Evolutionary conservation across 441 rosid species (phyloP).

Genomic region (Brassica hybrid): DNA sequence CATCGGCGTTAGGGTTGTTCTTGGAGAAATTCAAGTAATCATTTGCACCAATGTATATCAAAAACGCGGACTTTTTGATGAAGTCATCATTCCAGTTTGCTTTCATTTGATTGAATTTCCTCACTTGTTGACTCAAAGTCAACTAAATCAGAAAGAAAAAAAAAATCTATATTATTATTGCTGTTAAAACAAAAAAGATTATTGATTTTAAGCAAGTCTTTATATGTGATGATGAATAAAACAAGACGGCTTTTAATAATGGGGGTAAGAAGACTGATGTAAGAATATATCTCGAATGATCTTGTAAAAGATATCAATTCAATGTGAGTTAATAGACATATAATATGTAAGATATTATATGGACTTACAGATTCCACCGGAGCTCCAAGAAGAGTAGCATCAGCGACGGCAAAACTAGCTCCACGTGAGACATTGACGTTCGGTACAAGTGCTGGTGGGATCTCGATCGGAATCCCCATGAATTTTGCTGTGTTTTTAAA

Average conservation of each 20-base stretch:
- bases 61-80: slow-evolving; percentile 24
- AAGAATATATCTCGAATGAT: too few relatives aligned
- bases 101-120: slow-evolving; percentile 30
- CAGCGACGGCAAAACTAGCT: slow-evolving; percentile 43
- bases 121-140: slow-evolving; percentile 36
- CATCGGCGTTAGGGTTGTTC: too few relatives aligned
- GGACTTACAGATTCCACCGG: slow-evolving; percentile 33
- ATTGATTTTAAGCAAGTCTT: too few relatives aligned
- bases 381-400: slow-evolving; percentile 42
- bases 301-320: too few relatives aligned
- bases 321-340: too few relatives aligned
- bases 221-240: too few relatives aligned
- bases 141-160: not conserved
- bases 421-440: slow-evolving; percentile 41
- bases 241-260: too few relatives aligned
- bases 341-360: too few relatives aligned
- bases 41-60: slow-evolving; percentile 42
- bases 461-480: slow-evolving; percentile 21
- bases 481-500: slow-evolving; percentile 30
- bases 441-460: slow-evolving; percentile 24
- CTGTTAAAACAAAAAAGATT: too few relatives aligned
- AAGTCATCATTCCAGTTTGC: slow-evolving; percentile 34
- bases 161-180: too few relatives aligned
- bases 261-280: too few relatives aligned
- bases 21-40: slow-evolving; percentile 44